A percentile compares a stretch with the other conserved stretches of the same genome.
Conservation (phyloP, 208 protist species). For the Leishmania braziliensis region DNA sequence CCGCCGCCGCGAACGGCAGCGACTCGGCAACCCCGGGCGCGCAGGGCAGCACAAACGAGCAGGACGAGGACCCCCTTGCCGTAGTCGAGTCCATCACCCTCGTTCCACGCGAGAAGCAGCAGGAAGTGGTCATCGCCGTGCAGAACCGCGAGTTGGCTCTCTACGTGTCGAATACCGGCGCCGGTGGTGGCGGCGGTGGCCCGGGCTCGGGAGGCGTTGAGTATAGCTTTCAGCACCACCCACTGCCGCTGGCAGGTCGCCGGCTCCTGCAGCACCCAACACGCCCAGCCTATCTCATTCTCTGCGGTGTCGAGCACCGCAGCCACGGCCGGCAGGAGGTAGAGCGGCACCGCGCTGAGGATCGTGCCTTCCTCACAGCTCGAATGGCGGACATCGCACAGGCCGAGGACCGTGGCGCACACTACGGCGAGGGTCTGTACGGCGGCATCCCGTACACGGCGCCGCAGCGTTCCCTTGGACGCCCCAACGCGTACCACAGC, state of each 20-base stretch:
- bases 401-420: not conserved
- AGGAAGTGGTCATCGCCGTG: constrained; percentile 71
- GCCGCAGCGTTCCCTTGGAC: constrained; percentile 57
- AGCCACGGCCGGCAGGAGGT: constrained; percentile 39
- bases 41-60: constrained; percentile 22
- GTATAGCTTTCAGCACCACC: constrained; percentile 72
- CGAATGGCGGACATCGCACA: constrained; percentile 4
- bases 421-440: constrained; percentile 10
- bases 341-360: constrained; percentile 35
- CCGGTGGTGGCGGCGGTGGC: constrained; percentile 17
- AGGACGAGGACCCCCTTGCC: constrained; percentile 10
- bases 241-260: constrained; percentile 65
- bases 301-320: constrained; percentile 71
- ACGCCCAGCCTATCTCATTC: constrained; percentile 50
- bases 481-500: constrained; percentile 66
- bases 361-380: constrained; percentile 25
- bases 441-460: constrained; percentile 38
- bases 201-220: constrained; percentile 40
- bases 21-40: not conserved
- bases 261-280: constrained; percentile 76
- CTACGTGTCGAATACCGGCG: constrained; percentile 49
- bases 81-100: constrained; percentile 20
- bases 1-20: constrained; percentile 10
- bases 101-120: constrained; percentile 27
- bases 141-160: constrained; percentile 61